These are phyloP conservation scores for Aspergillus pseudoviridinutans DNA, from an alignment of 2,329 filamentous ascomycete species.

Conservation along the genomic window DNA sequence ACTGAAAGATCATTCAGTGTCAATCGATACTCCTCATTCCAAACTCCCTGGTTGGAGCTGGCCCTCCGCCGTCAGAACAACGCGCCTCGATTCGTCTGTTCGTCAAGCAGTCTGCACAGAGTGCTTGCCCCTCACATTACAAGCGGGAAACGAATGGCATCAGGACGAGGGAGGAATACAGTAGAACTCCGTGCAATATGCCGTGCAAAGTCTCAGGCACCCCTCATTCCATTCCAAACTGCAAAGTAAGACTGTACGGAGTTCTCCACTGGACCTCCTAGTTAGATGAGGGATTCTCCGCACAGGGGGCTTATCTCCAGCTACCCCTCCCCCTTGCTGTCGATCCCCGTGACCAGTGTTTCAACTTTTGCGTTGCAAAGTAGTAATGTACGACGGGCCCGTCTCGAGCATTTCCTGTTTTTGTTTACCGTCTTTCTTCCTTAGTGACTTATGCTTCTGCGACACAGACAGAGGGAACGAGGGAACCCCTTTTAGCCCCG, in stretches of 20 bases:
- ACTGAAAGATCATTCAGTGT: too few species aligned
- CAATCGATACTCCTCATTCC: background rate
- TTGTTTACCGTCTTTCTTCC: background rate
- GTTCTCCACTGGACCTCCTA: too few species aligned
- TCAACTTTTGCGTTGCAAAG: background rate
- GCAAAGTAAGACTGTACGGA: too few species aligned
- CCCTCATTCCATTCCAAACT: background rate
- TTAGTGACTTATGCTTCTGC: too few species aligned
- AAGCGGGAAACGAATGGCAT: too few species aligned
- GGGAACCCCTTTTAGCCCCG: background rate
- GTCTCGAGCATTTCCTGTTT: background rate
- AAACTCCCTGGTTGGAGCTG: background rate
- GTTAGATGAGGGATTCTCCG: too few species aligned
- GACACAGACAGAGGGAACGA: background rate
- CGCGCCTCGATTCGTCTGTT: background rate
- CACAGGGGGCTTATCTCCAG: background rate
- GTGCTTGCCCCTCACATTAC: background rate
- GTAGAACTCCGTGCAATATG: background rate
- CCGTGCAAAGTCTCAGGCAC: background rate
- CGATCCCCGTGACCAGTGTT: background rate
- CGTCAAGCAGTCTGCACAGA: background rate
- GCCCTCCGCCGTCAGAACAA: background rate
- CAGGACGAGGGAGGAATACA: too few species aligned
- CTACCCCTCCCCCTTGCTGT: background rate
- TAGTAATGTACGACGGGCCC: too few species aligned